phyloP scores from a whole-genome alignment of 2,329 filamentous ascomycete genomes.

The Aureobasidium sp. region DNA sequence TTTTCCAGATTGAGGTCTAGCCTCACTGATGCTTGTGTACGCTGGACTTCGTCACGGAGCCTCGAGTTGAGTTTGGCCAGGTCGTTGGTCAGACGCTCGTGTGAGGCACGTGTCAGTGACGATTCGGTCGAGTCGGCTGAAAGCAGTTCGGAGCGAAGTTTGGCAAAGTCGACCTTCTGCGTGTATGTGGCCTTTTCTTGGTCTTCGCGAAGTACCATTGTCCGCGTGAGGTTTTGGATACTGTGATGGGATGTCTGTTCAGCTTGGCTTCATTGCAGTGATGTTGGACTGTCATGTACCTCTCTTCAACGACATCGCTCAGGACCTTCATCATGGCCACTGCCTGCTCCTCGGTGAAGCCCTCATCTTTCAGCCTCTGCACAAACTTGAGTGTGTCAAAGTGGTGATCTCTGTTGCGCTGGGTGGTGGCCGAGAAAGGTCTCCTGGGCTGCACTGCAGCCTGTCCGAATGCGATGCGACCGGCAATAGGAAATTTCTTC shows the following conservation, averaged over 20 bases:
- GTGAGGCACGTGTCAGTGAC: constrained; percentile 77
- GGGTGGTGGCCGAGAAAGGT: constrained; percentile 61
- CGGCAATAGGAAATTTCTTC: not conserved
- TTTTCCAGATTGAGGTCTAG: constrained; percentile 95
- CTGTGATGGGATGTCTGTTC: constrained; percentile 36
- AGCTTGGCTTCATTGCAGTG: constrained; percentile 33
- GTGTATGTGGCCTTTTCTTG: constrained; percentile 69
- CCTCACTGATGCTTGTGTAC: constrained; percentile 87
- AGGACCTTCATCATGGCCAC: constrained; percentile 98
- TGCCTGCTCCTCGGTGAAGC: constrained; percentile 90
- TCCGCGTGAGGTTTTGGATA: constrained; percentile 93
- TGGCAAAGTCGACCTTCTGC: constrained; percentile 96
- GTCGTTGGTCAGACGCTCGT: constrained; percentile 90
- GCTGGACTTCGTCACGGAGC: constrained; percentile 84
- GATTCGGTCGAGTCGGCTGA: constrained; percentile 88
- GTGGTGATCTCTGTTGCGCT: constrained; percentile 70
- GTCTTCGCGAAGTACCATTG: constrained; percentile 96
- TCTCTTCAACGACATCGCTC: constrained; percentile 95
- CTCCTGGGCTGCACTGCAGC: constrained; percentile 17
- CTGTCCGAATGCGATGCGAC: not conserved
- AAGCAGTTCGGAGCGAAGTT: constrained; percentile 87
- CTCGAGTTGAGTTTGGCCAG: constrained; percentile 87
- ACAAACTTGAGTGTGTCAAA: constrained; percentile 99
- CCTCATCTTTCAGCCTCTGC: constrained; percentile 78
- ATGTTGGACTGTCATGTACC: constrained; percentile 25